Evolutionary conservation across 2,329 filamentous ascomycete genomes (phyloP).

Genomic region (Cryphonectria naterciae): DNA sequence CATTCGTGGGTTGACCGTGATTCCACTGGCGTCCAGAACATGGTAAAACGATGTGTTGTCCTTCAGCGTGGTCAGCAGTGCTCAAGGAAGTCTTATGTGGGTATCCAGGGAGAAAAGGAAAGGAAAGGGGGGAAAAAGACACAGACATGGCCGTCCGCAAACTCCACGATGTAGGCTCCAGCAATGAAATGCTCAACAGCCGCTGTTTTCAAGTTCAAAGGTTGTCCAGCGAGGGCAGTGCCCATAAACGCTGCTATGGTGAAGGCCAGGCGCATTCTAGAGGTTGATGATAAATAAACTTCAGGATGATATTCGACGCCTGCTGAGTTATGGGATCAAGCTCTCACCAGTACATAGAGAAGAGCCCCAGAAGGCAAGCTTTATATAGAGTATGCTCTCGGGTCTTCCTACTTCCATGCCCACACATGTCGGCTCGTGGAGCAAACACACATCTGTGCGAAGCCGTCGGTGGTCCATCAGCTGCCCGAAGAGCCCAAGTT

Average conservation of each 20-base stretch:
- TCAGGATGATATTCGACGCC: not conserved
- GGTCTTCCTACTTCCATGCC: not conserved
- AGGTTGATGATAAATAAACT: too few species aligned
- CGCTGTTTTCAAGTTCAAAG: not conserved
- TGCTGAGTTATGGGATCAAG: not conserved
- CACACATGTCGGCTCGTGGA: not conserved
- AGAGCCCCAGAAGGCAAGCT: not conserved
- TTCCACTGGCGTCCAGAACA: conserved; percentile 26
- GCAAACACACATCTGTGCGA: conserved; percentile 3
- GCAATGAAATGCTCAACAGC: conserved; percentile 5
- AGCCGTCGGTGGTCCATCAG: not conserved
- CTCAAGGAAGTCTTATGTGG: not conserved
- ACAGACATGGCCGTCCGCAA: conserved; percentile 29
- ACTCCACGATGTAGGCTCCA: conserved; percentile 34
- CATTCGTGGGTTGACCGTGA: conserved; percentile 30
- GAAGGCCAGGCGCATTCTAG: conserved; percentile 14
- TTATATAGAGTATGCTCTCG: not conserved
- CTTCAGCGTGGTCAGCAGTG: not conserved
- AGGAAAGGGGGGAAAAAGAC: too few species aligned
- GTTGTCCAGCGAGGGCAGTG: not conserved
- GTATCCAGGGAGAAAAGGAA: not conserved
- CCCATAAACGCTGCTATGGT: conserved; percentile 14
- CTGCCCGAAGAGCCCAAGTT: not conserved
- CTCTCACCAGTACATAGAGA: not conserved
- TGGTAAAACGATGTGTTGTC: conserved; percentile 32